Conservation (phyloP, 129 eudicot genomes). For the sunflower (Helianthus annuus) region DNA sequence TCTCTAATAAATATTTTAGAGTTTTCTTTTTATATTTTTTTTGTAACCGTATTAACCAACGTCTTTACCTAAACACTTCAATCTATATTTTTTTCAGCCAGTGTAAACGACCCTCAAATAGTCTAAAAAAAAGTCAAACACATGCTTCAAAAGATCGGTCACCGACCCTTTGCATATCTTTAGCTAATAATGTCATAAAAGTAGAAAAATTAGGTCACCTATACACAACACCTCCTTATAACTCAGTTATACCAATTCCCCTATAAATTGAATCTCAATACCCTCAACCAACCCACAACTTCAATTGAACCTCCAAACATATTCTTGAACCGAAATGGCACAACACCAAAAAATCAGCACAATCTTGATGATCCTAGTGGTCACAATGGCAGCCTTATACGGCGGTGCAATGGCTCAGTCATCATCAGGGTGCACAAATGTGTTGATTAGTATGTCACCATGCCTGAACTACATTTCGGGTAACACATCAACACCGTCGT, state of each 20-base stretch:
- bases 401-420: conserved; percentile 46
- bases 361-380: conserved; percentile 15
- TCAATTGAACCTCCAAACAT: not conserved
- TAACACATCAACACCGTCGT: conserved; percentile 32
- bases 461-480: conserved; percentile 35
- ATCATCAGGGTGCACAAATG: conserved; percentile 30
- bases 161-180: not conserved
- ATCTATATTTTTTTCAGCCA: too few relatives aligned
- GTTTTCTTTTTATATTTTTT: too few relatives aligned
- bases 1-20: too few relatives aligned
- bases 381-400: conserved; percentile 34
- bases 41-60: too few relatives aligned
- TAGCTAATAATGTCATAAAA: not conserved
- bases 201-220: conserved; percentile 16
- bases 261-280: not conserved
- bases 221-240: not conserved
- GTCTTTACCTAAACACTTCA: too few relatives aligned
- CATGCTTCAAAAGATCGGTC: not conserved
- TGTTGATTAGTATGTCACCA: conserved; percentile 33
- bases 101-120: not conserved
- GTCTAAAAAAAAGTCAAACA: not conserved
- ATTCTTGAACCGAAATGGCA: conserved; percentile 24
- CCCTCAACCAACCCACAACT: not conserved
- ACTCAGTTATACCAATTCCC: not conserved
- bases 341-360: conserved; percentile 12